Percentiles rank a stretch among this genome's conserved stretches.
Evolutionary conservation across 202 grass and related monocot species (phyloP).

Genomic region (Dendrocalamus latiflorus): DNA sequence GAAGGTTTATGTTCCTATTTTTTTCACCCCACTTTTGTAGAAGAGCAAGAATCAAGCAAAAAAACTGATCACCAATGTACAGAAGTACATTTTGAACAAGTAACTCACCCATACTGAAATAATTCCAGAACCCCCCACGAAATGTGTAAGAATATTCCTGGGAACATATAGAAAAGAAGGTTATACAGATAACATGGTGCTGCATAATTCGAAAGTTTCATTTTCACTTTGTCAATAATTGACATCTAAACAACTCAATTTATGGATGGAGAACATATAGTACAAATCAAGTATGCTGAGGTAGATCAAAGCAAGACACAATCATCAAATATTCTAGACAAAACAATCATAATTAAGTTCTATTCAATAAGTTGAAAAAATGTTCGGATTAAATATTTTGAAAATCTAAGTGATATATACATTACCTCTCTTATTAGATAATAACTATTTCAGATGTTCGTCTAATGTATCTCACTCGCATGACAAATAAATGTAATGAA

Average conservation of each 20-base stretch:
- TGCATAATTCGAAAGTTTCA: constrained; percentile 1
- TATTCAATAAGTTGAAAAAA: not conserved
- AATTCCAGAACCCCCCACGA: constrained; percentile 95
- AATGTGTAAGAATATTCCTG: constrained; percentile 82
- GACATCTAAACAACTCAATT: not conserved
- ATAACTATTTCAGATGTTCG: not conserved
- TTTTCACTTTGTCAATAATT: not conserved
- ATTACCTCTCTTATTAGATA: not conserved
- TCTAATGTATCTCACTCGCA: not conserved
- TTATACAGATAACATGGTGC: constrained; percentile 6
- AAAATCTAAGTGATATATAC: not conserved
- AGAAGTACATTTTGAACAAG: constrained; percentile 30
- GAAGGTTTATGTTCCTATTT: not conserved
- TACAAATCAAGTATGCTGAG: not conserved
- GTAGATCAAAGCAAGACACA: not conserved
- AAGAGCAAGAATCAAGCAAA: not conserved
- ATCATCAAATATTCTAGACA: not conserved
- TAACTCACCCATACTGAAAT: constrained; percentile 97
- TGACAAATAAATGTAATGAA: not conserved
- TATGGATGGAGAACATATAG: not conserved
- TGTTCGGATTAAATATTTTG: not conserved
- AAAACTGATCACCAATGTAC: not conserved
- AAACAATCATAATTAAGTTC: not conserved
- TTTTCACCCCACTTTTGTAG: not conserved
- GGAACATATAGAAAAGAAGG: constrained; percentile 18